A percentile compares a stretch with the other conserved stretches of the same genome.
phyloP scores from a whole-genome alignment of 495 filamentous ascomycete genomes.

The Mycothermus thermophilus region DNA sequence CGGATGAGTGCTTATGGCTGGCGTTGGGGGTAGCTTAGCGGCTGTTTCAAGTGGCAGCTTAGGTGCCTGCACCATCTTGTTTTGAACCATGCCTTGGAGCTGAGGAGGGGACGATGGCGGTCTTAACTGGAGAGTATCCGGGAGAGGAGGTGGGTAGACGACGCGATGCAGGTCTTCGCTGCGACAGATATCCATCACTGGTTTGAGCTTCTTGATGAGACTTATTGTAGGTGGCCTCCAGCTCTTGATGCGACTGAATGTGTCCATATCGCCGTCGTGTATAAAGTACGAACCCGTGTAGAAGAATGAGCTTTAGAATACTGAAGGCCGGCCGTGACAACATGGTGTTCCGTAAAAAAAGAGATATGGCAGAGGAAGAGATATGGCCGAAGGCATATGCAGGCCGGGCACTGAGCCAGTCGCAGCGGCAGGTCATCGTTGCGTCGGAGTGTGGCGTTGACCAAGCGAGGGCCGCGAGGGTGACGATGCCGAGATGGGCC shows the following conservation, averaged over 20 bases:
- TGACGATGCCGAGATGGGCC: neutral
- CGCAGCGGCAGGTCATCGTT: neutral
- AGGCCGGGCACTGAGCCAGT: neutral
- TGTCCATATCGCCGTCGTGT: conserved; percentile 17
- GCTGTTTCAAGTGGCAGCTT: neutral
- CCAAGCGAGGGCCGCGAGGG: neutral
- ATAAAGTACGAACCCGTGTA: conserved; percentile 18
- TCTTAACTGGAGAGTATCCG: conserved; percentile 22
- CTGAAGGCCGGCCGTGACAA: conserved; percentile 12
- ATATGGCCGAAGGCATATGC: neutral
- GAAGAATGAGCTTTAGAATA: conserved; percentile 32
- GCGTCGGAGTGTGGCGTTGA: neutral
- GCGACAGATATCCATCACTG: conserved; percentile 23
- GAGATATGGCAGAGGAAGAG: neutral
- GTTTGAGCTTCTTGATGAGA: conserved; percentile 16
- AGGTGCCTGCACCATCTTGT: neutral
- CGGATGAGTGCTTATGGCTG: neutral
- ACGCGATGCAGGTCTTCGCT: conserved; percentile 29
- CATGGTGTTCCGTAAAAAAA: conserved; percentile 17
- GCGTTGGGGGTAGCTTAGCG: neutral
- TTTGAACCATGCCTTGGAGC: neutral
- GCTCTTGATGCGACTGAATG: conserved; percentile 16
- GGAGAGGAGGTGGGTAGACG: conserved; percentile 25
- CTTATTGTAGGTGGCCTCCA: conserved; percentile 13
- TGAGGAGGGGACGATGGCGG: neutral